Evolutionary conservation across 495 filamentous ascomycete species (phyloP).

Genomic region (Aspergillus mulundensis): DNA sequence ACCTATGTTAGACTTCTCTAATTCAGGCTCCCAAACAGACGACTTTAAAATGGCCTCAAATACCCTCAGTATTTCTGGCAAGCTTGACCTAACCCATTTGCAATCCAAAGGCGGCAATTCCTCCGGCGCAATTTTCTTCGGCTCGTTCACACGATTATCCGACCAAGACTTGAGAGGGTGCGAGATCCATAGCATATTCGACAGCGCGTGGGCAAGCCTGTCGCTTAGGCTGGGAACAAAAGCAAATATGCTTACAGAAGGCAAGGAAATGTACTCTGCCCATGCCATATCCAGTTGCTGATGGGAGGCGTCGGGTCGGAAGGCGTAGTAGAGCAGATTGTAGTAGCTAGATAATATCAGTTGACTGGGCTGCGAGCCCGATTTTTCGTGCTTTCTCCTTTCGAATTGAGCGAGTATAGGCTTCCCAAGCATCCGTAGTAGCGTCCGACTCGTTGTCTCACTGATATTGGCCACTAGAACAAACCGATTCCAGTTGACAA

Average conservation of each 20-base stretch:
- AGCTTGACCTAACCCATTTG: conserved; percentile 80
- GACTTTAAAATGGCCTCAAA: conserved; percentile 60
- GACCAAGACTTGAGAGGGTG: conserved; percentile 63
- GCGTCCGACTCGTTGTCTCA: conserved; percentile 52
- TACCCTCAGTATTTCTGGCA: conserved; percentile 54
- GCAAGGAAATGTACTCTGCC: conserved; percentile 65
- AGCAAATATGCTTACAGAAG: conserved; percentile 34
- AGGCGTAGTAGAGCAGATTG: conserved; percentile 80
- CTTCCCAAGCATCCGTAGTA: conserved; percentile 63
- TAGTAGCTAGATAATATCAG: conserved; percentile 66
- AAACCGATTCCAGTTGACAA: conserved; percentile 78
- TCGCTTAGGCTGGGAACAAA: conserved; percentile 33
- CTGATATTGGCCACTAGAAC: conserved; percentile 64
- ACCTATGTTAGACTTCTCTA: conserved; percentile 40
- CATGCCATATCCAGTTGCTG: conserved; percentile 70
- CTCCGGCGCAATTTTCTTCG: conserved; percentile 51
- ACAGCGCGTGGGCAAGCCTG: conserved; percentile 60
- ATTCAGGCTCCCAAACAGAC: conserved; percentile 49
- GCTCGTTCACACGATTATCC: conserved; percentile 62
- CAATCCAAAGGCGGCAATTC: conserved; percentile 77
- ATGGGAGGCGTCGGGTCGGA: conserved; percentile 61
- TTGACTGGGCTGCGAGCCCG: conserved; percentile 52
- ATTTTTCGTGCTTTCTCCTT: conserved; percentile 54
- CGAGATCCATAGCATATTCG: conserved; percentile 62
- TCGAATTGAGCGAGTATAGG: conserved; percentile 68